These are phyloP conservation scores for Acanthochlamys bracteata DNA, from an alignment of 106 monocot species.

Conservation along the genomic window DNA sequence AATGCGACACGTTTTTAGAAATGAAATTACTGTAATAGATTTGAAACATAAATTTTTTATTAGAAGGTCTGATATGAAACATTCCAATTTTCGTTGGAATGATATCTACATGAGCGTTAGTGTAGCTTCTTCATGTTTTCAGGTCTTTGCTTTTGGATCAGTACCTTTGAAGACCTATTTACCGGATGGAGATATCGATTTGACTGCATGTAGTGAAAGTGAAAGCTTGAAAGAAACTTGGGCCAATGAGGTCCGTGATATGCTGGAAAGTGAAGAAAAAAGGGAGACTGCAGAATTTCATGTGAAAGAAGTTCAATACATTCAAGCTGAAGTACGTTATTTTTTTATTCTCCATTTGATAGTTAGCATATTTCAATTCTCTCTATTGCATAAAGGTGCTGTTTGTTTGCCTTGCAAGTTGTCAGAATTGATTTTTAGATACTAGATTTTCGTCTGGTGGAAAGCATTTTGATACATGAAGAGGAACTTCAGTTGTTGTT, in stretches of 20 bases:
- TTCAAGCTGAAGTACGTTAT: constrained; percentile 78
- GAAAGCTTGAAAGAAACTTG: constrained; percentile 68
- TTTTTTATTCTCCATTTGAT: not conserved
- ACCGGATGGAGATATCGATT: constrained; percentile 96
- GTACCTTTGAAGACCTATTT: constrained; percentile 96
- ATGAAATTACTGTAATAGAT: too few relatives aligned
- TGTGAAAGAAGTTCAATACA: constrained; percentile 29
- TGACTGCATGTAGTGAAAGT: constrained; percentile 68
- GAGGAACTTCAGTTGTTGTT: not conserved
- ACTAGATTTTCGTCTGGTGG: too few relatives aligned
- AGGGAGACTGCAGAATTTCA: constrained; percentile 14
- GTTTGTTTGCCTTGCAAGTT: not conserved
- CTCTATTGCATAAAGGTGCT: not conserved
- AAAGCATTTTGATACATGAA: not conserved
- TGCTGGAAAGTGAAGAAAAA: constrained; percentile 75
- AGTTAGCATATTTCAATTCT: too few relatives aligned
- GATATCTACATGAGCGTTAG: not conserved
- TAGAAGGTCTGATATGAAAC: too few relatives aligned
- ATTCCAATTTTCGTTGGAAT: not conserved
- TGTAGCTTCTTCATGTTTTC: not conserved
- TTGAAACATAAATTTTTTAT: too few relatives aligned
- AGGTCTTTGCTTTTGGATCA: constrained; percentile 97
- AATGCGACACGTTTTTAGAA: too few relatives aligned
- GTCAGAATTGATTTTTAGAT: not conserved
- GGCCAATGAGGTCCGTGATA: constrained; percentile 64